These are phyloP conservation scores for Fomes fomentarius DNA, from an alignment of 1,284 basidiomycete genomes.

Conservation along the genomic window DNA sequence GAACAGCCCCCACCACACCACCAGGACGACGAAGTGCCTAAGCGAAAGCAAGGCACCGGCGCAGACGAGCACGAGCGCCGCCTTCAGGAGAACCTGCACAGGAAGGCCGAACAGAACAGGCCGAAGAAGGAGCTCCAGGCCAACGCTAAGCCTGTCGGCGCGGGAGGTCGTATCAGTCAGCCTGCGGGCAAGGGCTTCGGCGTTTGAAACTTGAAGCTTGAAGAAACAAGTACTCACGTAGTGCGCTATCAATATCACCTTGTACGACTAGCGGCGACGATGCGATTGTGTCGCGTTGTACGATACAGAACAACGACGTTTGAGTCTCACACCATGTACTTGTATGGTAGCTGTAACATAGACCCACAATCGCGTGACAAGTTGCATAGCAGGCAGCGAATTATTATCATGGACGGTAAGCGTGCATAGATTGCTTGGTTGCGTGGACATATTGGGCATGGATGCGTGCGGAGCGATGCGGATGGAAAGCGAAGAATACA, in stretches of 20 bases:
- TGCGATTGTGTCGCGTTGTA: too few species aligned
- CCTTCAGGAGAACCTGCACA: conserved; percentile 47
- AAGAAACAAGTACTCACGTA: too few species aligned
- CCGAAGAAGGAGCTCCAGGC: conserved; percentile 51
- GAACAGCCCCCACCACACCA: conserved; percentile 45
- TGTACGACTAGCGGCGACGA: too few species aligned
- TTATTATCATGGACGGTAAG: conserved; percentile 19
- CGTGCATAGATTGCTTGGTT: conserved; percentile 25
- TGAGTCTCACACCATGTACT: conserved; percentile 5
- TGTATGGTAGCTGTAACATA: too few species aligned
- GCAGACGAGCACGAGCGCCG: conserved; percentile 53
- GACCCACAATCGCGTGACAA: too few species aligned
- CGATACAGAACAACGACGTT: background rate
- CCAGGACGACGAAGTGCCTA: conserved; percentile 54
- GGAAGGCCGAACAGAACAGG: conserved; percentile 54
- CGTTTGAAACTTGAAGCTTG: conserved; percentile 34
- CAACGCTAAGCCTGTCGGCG: conserved; percentile 38
- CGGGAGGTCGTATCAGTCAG: conserved; percentile 58
- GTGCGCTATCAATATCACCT: too few species aligned
- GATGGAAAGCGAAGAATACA: conserved; percentile 27
- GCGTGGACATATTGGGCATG: conserved; percentile 26
- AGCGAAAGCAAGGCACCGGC: conserved; percentile 47
- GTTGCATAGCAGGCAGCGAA: too few species aligned
- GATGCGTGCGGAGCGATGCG: conserved; percentile 22
- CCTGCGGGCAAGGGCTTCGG: conserved; percentile 53